These are phyloP conservation scores for Plasmodium chabaudi DNA, from an alignment of 169 alveolate genomes.

Conservation along the genomic window DNA sequence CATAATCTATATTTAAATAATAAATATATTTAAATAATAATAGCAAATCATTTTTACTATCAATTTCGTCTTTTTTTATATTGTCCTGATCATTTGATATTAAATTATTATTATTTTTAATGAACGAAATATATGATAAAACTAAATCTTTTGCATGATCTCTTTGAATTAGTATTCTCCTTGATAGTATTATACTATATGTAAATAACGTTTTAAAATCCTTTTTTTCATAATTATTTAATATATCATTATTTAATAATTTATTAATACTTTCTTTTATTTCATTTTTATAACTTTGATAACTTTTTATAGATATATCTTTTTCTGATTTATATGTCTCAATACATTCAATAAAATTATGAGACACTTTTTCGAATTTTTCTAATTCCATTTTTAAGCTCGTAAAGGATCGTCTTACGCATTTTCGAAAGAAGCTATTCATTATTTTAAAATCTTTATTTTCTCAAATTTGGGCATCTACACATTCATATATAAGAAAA, in stretches of 20 bases:
- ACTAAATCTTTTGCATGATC: conserved; percentile 13
- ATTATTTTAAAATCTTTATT: not conserved
- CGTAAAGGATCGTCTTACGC: conserved; percentile 5
- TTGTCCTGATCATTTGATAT: not conserved
- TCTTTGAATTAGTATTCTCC: conserved; percentile 15
- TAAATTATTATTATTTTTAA: conserved; percentile 12
- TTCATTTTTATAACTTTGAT: conserved; percentile 47
- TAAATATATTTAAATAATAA: conserved; percentile 20
- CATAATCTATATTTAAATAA: conserved; percentile 46
- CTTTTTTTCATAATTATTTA: conserved; percentile 4
- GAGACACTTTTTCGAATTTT: conserved; percentile 23
- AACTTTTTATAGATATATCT: conserved; percentile 10
- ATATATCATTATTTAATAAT: conserved; percentile 25
- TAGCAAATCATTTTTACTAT: conserved; percentile 6
- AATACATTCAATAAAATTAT: conserved; percentile 32
- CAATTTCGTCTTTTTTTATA: not conserved
- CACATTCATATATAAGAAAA: too few species aligned
- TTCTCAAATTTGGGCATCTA: conserved; percentile 1
- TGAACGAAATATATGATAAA: conserved; percentile 8
- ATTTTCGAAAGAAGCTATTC: not conserved
- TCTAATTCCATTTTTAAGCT: conserved; percentile 22
- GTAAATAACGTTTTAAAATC: conserved; percentile 51
- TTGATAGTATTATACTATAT: conserved; percentile 32
- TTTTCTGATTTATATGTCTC: conserved; percentile 37
- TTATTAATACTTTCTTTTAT: conserved; percentile 16